Evolutionary conservation across 2,329 filamentous ascomycete genomes (phyloP).

Genomic region (Dendryphion nanum): DNA sequence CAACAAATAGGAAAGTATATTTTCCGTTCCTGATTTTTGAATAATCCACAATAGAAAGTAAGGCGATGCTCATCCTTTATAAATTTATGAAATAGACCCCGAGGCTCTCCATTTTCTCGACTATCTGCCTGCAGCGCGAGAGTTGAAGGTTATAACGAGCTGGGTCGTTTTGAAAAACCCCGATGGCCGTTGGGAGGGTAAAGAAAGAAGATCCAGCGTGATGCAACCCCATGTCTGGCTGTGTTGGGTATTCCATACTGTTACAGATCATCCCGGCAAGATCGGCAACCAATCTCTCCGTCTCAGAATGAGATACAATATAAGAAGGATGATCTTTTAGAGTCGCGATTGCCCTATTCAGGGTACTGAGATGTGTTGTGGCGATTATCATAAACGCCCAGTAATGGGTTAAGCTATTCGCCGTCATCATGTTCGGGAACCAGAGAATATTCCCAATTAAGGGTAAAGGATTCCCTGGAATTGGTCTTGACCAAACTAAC

Average conservation of each 20-base stretch:
- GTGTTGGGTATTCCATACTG: slow-evolving; percentile 5
- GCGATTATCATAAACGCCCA: slow-evolving; percentile 8
- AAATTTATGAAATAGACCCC: too few species aligned
- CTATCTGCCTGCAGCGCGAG: too few species aligned
- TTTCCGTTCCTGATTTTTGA: too few species aligned
- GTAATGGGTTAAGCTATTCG: slow-evolving; percentile 7
- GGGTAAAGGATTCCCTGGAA: neutral
- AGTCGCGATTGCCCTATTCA: neutral
- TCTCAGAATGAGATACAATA: neutral
- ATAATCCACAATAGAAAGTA: too few species aligned
- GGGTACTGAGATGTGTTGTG: slow-evolving; percentile 1
- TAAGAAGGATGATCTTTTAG: neutral
- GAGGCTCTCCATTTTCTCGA: too few species aligned
- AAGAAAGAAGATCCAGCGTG: slow-evolving; percentile 3
- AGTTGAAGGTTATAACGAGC: too few species aligned
- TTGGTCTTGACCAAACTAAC: slow-evolving; percentile 4
- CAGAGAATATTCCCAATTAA: slow-evolving; percentile 4
- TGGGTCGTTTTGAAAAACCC: too few species aligned
- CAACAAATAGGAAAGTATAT: slow-evolving; percentile 43
- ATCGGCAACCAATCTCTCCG: neutral
- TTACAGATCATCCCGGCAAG: slow-evolving; percentile 7
- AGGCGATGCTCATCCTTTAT: too few species aligned
- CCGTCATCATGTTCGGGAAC: slow-evolving; percentile 8
- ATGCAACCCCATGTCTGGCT: slow-evolving; percentile 4
- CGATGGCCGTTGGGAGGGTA: slow-evolving; percentile 3